Conservation (phyloP, 225 moss, liverwort and hornwort genomes). For the Antitrichia curtipendula region DNA sequence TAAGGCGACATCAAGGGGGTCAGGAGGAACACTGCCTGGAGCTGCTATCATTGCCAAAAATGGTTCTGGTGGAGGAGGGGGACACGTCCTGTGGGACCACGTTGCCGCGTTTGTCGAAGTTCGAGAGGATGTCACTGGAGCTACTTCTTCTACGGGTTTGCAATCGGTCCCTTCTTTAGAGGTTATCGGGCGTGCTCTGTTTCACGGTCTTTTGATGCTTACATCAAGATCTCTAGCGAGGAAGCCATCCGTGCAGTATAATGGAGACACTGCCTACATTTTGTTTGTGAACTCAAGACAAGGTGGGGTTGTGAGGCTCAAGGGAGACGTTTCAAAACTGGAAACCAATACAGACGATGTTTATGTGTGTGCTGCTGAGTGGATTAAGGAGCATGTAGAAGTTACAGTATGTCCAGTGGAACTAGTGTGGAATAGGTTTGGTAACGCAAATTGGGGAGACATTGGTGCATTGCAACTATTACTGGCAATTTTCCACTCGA, state of each 20-base stretch:
- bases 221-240: conserved; percentile 66
- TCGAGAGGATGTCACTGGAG: conserved; percentile 47
- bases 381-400: conserved; percentile 78
- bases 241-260: conserved; percentile 47
- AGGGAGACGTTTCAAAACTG: conserved; percentile 78
- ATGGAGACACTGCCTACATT: conserved; percentile 67
- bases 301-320: conserved; percentile 72
- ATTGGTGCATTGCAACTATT: conserved; percentile 76
- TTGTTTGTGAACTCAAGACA: conserved; percentile 66
- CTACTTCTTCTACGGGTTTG: conserved; percentile 27
- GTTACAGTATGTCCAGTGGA: conserved; percentile 61
- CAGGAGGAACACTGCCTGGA: conserved; percentile 63
- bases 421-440: conserved; percentile 82
- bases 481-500: conserved; percentile 67
- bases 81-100: conserved; percentile 79
- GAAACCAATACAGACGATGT: conserved; percentile 73
- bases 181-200: conserved; percentile 79
- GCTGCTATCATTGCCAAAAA: conserved; percentile 79
- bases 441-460: conserved; percentile 90
- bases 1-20: conserved; percentile 48
- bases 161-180: conserved; percentile 43
- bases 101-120: conserved; percentile 80
- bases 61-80: conserved; percentile 51
- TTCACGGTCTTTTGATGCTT: conserved; percentile 85
- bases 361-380: conserved; percentile 65